A percentile compares a stretch with the other conserved stretches of the same genome.
These are phyloP conservation scores for Phialophora expanda DNA, from an alignment of 2,329 filamentous ascomycete genomes.

Conservation along the genomic window DNA sequence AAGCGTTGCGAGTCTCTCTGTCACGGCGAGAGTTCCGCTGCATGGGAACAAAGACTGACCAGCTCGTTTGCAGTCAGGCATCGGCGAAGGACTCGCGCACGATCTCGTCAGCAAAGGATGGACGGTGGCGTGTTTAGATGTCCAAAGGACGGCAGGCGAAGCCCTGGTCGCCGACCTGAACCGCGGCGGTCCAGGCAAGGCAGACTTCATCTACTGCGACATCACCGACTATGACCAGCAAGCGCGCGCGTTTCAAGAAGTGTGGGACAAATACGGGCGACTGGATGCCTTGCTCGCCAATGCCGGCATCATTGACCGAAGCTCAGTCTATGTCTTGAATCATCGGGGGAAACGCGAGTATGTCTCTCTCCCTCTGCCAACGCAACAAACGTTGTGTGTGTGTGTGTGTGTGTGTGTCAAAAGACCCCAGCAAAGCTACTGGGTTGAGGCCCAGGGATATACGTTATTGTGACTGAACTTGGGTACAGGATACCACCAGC, in stretches of 20 bases:
- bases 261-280: constrained; percentile 53
- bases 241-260: constrained; percentile 49
- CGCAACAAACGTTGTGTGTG: too few relatives aligned
- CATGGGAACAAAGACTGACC: neutral
- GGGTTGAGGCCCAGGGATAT: too few relatives aligned
- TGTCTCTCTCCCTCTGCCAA: too few relatives aligned
- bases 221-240: constrained; percentile 56
- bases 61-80: constrained; percentile 52
- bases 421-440: too few relatives aligned
- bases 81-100: constrained; percentile 52
- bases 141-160: constrained; percentile 46
- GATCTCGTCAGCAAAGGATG: constrained; percentile 47
- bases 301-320: constrained; percentile 56
- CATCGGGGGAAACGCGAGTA: constrained; percentile 40
- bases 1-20: too few relatives aligned
- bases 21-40: neutral
- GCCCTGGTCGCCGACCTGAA: constrained; percentile 31
- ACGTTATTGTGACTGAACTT: too few relatives aligned
- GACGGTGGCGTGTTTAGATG: constrained; percentile 47
- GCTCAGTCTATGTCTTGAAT: constrained; percentile 54
- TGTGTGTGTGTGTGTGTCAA: too few relatives aligned
- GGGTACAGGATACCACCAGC: too few relatives aligned
- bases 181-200: constrained; percentile 34
- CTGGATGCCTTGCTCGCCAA: constrained; percentile 59
- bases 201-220: constrained; percentile 52